Conservation (phyloP, 202 grass and related monocot species). For the Eragrostis tef region DNA sequence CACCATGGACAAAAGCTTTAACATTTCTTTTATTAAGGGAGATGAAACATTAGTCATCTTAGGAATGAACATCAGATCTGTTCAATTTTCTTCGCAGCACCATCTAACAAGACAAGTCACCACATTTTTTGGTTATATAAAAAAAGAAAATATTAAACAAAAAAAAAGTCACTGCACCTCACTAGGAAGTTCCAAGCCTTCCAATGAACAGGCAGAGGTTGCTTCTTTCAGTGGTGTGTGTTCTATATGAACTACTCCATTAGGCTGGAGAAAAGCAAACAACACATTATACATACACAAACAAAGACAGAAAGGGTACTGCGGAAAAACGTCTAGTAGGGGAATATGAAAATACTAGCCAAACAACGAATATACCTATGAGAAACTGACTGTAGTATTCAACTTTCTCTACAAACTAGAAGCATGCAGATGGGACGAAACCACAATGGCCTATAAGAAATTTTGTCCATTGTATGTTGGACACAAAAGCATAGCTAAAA, state of each 20-base stretch:
- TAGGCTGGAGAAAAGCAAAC: slow-evolving; percentile 9
- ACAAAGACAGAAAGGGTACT: no score
- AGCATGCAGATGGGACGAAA: no score
- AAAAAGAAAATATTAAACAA: not conserved
- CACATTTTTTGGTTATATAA: not conserved
- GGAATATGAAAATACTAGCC: no score
- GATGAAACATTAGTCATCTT: not conserved
- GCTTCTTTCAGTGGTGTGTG: slow-evolving; percentile 17
- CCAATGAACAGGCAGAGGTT: not conserved
- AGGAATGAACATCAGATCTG: not conserved
- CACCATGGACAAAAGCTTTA: slow-evolving; percentile 14
- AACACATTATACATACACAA: no score
- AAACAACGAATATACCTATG: no score
- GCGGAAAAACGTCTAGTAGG: no score
- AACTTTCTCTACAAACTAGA: no score
- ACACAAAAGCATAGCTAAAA: no score
- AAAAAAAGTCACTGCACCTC: slow-evolving; percentile 23
- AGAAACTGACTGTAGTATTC: no score
- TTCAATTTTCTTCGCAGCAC: not conserved
- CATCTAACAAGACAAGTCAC: not conserved
- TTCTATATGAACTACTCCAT: not conserved
- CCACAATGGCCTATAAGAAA: no score
- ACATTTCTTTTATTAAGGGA: not conserved
- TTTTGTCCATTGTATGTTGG: no score
- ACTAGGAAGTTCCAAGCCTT: slow-evolving; percentile 34